Conservation (phyloP, 768 basidiomycete genomes). For the Nidula microcarpa region DNA sequence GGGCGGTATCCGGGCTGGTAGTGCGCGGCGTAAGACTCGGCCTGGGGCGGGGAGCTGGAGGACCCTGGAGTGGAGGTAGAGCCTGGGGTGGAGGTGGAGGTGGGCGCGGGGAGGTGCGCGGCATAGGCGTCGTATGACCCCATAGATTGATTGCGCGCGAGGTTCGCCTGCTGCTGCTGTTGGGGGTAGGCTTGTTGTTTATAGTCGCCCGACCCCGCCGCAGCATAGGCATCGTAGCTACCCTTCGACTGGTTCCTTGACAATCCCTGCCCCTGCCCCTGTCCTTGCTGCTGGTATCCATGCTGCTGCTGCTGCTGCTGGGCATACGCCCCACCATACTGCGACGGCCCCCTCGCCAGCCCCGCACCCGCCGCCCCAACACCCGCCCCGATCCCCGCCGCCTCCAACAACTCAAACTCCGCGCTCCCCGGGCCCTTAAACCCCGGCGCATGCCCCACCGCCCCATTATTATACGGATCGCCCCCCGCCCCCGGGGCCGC, state of each 20-base stretch:
- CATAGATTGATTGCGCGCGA: no score
- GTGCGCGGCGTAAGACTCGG: constrained; percentile 8
- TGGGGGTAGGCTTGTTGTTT: neutral
- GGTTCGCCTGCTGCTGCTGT: no score
- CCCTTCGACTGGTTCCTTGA: neutral
- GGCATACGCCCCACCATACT: constrained; percentile 5
- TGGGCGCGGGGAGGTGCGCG: neutral
- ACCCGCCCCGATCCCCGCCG: constrained; percentile 14
- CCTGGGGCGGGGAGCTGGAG: neutral
- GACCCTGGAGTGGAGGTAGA: neutral
- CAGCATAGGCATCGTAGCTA: neutral
- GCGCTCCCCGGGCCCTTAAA: constrained; percentile 6
- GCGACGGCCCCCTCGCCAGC: constrained; percentile 14
- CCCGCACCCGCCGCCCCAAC: constrained; percentile 3
- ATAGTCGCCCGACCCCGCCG: neutral
- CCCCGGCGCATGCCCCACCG: neutral
- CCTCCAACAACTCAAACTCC: constrained; percentile 15
- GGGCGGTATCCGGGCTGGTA: constrained; percentile 3
- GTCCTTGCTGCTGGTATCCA: neutral
- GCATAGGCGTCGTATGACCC: neutral
- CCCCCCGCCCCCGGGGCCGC: constrained; percentile 16
- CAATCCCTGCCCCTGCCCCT: neutral
- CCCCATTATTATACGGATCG: neutral
- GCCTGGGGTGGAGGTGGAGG: neutral
- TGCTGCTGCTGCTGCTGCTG: constrained; percentile 4